These are phyloP conservation scores for Phalaenopsis aphrodite DNA, from an alignment of 106 monocot genomes.

Conservation along the genomic window DNA sequence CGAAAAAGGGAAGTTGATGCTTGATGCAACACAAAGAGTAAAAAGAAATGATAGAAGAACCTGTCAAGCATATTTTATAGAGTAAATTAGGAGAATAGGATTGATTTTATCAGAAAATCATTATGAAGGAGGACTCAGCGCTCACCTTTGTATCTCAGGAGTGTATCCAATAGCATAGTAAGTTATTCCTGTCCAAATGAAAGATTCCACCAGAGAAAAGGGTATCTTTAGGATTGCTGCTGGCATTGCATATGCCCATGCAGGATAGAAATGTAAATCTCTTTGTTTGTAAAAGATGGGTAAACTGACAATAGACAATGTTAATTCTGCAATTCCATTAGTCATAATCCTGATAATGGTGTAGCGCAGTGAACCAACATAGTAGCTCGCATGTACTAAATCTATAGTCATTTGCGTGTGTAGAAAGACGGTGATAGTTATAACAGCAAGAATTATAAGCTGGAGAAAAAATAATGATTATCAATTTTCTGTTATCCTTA, in stretches of 20 bases:
- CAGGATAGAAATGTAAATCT: slow-evolving; percentile 22
- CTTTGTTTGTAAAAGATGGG: slow-evolving; percentile 23
- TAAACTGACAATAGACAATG: slow-evolving; percentile 11
- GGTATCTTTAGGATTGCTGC: slow-evolving; percentile 19
- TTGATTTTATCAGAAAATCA: too few relatives aligned
- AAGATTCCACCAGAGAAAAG: slow-evolving; percentile 35
- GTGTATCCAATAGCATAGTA: slow-evolving; percentile 42
- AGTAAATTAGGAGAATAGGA: too few relatives aligned
- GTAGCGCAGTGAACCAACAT: slow-evolving; percentile 13
- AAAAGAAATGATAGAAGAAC: slow-evolving; percentile 11
- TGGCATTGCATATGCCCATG: slow-evolving; percentile 27
- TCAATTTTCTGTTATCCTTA: too few relatives aligned
- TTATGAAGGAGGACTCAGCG: not conserved
- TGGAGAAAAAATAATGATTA: not conserved
- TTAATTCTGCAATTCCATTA: slow-evolving; percentile 24
- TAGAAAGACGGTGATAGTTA: slow-evolving; percentile 2
- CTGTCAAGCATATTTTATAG: not conserved
- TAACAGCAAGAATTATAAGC: not conserved
- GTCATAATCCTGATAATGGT: slow-evolving; percentile 15
- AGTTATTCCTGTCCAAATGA: slow-evolving; percentile 35
- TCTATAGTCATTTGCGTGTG: slow-evolving; percentile 13
- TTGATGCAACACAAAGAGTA: slow-evolving; percentile 17
- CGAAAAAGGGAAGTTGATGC: slow-evolving; percentile 21
- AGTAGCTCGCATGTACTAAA: slow-evolving; percentile 12
- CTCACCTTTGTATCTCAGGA: slow-evolving; percentile 20